Conservation (phyloP, 2,329 filamentous ascomycete species). For the Aspergillus fructus region DNA sequence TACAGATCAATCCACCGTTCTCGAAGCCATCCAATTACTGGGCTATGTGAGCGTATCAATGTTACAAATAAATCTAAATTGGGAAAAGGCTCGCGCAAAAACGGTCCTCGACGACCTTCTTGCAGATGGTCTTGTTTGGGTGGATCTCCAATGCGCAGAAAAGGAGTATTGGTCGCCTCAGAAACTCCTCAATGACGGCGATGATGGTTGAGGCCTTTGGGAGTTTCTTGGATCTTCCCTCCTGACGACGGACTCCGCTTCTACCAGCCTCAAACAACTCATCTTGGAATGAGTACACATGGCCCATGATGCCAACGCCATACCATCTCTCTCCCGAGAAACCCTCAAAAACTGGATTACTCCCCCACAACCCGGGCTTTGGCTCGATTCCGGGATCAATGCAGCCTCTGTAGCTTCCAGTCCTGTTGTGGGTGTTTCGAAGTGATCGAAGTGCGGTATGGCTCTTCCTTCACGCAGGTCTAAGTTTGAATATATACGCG, state of each 20-base stretch:
- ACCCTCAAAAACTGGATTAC: too few relatives aligned
- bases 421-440: too few relatives aligned
- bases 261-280: neutral
- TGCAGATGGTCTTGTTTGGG: conserved; percentile 87
- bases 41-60: conserved; percentile 89
- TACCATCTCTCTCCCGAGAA: too few relatives aligned
- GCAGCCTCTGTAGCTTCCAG: too few relatives aligned
- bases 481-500: neutral
- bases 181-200: conserved; percentile 40
- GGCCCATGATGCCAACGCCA: too few relatives aligned
- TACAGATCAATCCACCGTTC: conserved; percentile 85
- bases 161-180: conserved; percentile 82
- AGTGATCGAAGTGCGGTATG: too few relatives aligned
- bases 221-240: neutral
- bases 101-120: conserved; percentile 90
- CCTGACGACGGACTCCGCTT: neutral
- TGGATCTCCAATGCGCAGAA: conserved; percentile 81
- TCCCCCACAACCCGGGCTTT: too few relatives aligned
- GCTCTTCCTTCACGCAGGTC: too few relatives aligned
- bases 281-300: too few relatives aligned
- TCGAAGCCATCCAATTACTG: conserved; percentile 86
- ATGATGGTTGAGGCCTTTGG: neutral
- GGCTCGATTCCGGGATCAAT: too few relatives aligned
- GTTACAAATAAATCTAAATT: conserved; percentile 80
- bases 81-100: conserved; percentile 79